These are phyloP conservation scores for Aspergillus coremiiformis DNA, from an alignment of 495 filamentous ascomycete species.

Conservation along the genomic window DNA sequence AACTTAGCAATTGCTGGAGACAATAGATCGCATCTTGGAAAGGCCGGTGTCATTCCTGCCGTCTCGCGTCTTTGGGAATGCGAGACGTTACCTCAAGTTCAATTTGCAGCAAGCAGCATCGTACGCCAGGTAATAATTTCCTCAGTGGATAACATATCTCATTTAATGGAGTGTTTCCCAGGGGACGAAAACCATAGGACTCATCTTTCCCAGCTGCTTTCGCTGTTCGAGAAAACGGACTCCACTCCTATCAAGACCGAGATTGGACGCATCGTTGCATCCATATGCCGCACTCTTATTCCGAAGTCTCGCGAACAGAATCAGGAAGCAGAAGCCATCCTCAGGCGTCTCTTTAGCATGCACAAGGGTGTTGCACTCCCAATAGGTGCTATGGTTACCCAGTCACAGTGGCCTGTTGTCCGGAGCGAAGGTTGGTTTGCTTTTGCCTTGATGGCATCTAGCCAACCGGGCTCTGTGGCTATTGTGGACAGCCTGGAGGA, in stretches of 20 bases:
- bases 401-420: slow-evolving; percentile 62
- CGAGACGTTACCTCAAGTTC: slow-evolving; percentile 57
- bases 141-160: slow-evolving; percentile 49
- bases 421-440: slow-evolving; percentile 69
- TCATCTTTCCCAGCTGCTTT: slow-evolving; percentile 54
- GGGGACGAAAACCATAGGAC: slow-evolving; percentile 37
- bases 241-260: slow-evolving; percentile 63
- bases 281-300: slow-evolving; percentile 54
- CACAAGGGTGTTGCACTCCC: slow-evolving; percentile 47
- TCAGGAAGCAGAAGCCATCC: slow-evolving; percentile 17
- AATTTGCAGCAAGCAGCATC: slow-evolving; percentile 61
- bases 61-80: slow-evolving; percentile 56
- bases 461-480: slow-evolving; percentile 40
- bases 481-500: slow-evolving; percentile 45
- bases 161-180: slow-evolving; percentile 35
- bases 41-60: slow-evolving; percentile 42
- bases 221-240: slow-evolving; percentile 51
- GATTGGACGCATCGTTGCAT: slow-evolving; percentile 57
- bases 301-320: slow-evolving; percentile 29
- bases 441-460: slow-evolving; percentile 60
- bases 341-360: slow-evolving; percentile 44
- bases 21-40: slow-evolving; percentile 54
- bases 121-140: slow-evolving; percentile 57
- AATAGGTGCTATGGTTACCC: slow-evolving; percentile 55
- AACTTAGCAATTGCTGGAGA: slow-evolving; percentile 63